Evolutionary conservation across 306 rosid species (phyloP), one percentile per base, ranked within the genome.

Genomic region (Fragaria nilgerrensis): DNA sequence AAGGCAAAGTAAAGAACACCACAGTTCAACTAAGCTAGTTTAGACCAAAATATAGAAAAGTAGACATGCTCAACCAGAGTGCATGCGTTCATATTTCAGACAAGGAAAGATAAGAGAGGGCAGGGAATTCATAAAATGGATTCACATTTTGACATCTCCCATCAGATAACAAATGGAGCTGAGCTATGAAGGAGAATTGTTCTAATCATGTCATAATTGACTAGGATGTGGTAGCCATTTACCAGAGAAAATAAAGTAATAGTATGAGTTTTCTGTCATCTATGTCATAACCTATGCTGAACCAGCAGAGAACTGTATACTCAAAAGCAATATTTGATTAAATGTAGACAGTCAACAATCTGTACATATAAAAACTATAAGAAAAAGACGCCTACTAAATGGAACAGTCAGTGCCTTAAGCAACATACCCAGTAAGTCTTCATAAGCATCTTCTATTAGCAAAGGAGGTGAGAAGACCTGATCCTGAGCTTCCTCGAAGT

Each of bases 391-490:
- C 15, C 47, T 17, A 77, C 19, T 25, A 72, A 68, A 47, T 50
- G 56, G 15, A 75, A 80, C 50, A 81, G 66, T 43, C 68, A 20
- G 81, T 25, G 73, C 58, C 64, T 75, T 79, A 75, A 48, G 70
- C 68, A 82, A 85, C 97, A 77, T 89, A 96, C 99, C 99, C 66
- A 92, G 93, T 72, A 96, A 88, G 78, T 95, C 99, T 79, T 96
- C 99, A 64, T 89, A 96, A 66, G 90, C 79, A 88, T 95, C 97
- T 20, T 85, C 83, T 70, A 89, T 88, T 78, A 96, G 85, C 81
- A 96, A 75, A 72, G 99, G 97, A 0, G 99, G 99, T 36, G 99
- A 96, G 80, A 96, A 91, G 66, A 87, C 91, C 84, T 91, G 96
- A 81, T 92, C 97, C 78, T 80, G 91, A 70, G 92, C 84, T 68